Conservation (phyloP, 257 asterid genomes). For the Salvia splendens region DNA sequence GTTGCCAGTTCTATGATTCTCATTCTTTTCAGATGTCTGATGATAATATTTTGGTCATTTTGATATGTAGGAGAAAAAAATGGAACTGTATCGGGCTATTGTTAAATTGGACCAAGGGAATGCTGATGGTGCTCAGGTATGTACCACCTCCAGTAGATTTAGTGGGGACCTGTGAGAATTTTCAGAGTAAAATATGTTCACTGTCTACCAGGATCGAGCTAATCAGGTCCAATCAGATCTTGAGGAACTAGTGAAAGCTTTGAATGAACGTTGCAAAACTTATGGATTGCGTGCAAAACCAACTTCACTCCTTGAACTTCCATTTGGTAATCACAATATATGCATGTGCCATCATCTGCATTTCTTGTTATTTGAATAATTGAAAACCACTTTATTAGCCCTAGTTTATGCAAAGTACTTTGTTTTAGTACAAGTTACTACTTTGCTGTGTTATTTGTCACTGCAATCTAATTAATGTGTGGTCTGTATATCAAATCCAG, state of each 20-base stretch:
- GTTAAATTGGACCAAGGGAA: conserved; percentile 80
- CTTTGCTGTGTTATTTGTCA: background rate
- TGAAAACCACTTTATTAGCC: background rate
- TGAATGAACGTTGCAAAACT: conserved; percentile 93
- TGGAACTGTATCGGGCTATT: conserved; percentile 85
- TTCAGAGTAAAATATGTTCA: conserved; percentile 27
- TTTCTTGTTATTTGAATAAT: conserved; percentile 22
- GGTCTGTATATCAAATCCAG: background rate
- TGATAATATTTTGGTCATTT: conserved; percentile 29
- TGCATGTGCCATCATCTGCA: conserved; percentile 9
- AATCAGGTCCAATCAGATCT: conserved; percentile 70
- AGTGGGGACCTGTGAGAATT: conserved; percentile 27
- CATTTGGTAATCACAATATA: conserved; percentile 65
- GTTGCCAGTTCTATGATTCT: conserved; percentile 21
- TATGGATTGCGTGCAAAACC: conserved; percentile 95
- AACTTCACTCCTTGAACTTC: conserved; percentile 76
- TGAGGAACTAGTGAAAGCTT: conserved; percentile 75
- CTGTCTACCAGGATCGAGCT: conserved; percentile 65
- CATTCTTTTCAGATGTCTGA: conserved; percentile 34
- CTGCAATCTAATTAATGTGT: background rate
- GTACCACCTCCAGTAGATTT: conserved; percentile 27
- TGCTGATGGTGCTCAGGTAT: conserved; percentile 73
- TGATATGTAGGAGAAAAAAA: conserved; percentile 72
- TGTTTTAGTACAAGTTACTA: conserved; percentile 12
- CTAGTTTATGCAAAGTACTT: background rate